phyloP scores from a whole-genome alignment of 2,329 filamentous ascomycete genomes.

The Apiospora hydei region DNA sequence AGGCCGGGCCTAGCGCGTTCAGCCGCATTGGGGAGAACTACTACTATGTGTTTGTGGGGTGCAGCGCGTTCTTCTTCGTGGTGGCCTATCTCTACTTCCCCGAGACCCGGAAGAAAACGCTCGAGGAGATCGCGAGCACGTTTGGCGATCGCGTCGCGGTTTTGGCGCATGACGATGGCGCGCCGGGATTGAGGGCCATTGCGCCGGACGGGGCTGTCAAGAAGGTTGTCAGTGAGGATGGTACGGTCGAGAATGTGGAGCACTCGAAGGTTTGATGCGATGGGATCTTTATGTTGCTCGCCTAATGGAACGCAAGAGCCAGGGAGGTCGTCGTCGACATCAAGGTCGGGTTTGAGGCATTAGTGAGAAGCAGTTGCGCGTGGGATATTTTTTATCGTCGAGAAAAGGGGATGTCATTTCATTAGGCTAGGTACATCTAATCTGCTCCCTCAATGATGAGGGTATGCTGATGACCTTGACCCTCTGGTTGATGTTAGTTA shows the following conservation, averaged over 20 bases:
- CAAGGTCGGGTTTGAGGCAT: no score
- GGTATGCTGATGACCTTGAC: no score
- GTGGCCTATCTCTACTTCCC: constrained; percentile 63
- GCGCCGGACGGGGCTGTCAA: background rate
- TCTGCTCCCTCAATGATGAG: no score
- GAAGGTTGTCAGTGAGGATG: background rate
- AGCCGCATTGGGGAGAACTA: constrained; percentile 65
- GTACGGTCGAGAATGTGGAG: background rate
- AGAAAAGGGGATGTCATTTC: no score
- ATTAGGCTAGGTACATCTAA: no score
- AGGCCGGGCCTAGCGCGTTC: constrained; percentile 63
- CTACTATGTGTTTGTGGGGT: constrained; percentile 66
- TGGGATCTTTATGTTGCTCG: no score
- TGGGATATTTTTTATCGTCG: no score
- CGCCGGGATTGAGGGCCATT: background rate
- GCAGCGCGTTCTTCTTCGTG: constrained; percentile 57
- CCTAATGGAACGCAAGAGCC: no score
- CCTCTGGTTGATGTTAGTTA: no score
- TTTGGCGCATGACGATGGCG: background rate
- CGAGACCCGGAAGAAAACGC: constrained; percentile 41
- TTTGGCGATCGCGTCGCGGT: constrained; percentile 32
- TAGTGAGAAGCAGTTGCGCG: no score
- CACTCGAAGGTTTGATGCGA: background rate
- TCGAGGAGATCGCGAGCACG: constrained; percentile 37
- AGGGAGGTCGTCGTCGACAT: no score